phyloP scores from a whole-genome alignment of 371 early-diverging fungal genomes.

The Mucor velutinosus region DNA sequence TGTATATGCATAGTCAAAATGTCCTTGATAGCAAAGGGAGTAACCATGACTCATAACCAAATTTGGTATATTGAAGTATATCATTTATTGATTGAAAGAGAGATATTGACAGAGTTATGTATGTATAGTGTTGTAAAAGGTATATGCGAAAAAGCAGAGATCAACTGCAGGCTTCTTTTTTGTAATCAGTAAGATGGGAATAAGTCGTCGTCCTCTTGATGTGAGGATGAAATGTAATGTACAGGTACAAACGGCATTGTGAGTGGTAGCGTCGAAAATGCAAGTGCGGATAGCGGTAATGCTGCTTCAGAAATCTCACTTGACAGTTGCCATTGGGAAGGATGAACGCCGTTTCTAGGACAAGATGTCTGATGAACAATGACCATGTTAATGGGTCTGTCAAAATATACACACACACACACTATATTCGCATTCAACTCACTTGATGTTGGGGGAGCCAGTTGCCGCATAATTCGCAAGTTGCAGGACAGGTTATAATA shows the following conservation, averaged over 20 bases:
- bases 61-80: not conserved
- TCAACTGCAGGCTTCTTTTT: not conserved
- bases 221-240: not conserved
- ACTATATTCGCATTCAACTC: slow-evolving; percentile 1
- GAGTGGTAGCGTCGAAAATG: not conserved
- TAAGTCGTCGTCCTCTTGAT: not conserved
- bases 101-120: not conserved
- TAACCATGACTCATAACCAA: slow-evolving; percentile 4
- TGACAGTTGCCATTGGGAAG: slow-evolving; percentile 28
- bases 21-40: not conserved
- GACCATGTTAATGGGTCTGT: not conserved
- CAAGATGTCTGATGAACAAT: slow-evolving; percentile 14
- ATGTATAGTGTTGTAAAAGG: not conserved
- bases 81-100: not conserved
- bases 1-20: not conserved
- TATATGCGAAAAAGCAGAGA: not conserved
- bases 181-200: not conserved
- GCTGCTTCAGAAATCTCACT: not conserved
- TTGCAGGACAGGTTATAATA: slow-evolving; percentile 26
- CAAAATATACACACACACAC: not conserved
- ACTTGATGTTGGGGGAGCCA: slow-evolving; percentile 38
- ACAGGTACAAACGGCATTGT: not conserved
- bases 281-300: not conserved
- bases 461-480: slow-evolving; percentile 39
- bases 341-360: slow-evolving; percentile 34